Evolutionary conservation across 192 early-diverging fungal species (phyloP).

Genomic region (Coemansia sp.): DNA sequence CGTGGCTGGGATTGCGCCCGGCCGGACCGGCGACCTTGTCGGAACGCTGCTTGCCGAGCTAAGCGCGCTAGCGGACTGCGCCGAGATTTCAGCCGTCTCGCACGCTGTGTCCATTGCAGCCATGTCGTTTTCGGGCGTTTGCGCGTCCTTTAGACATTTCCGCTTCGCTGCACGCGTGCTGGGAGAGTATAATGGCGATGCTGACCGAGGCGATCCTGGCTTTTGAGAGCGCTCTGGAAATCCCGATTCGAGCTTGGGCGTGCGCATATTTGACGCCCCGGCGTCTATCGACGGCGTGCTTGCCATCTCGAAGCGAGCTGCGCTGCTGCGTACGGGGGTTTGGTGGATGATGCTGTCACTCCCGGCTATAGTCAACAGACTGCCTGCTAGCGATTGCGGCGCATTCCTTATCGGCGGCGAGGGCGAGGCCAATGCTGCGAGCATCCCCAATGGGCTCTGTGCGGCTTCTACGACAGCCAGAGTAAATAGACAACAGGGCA

Average conservation of each 20-base stretch:
- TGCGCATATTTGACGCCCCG: neutral
- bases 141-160: neutral
- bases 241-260: neutral
- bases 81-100: neutral
- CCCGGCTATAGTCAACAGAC: neutral
- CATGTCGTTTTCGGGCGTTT: neutral
- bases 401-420: constrained; percentile 11
- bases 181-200: constrained; percentile 39
- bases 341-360: neutral
- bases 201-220: constrained; percentile 14
- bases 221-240: neutral
- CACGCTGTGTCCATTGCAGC: neutral
- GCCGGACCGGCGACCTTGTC: constrained; percentile 1
- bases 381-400: neutral
- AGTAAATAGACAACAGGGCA: neutral
- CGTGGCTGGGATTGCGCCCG: constrained; percentile 36
- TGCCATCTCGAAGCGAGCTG: neutral
- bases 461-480: constrained; percentile 15
- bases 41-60: neutral
- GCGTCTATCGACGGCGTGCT: constrained; percentile 3
- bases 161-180: constrained; percentile 47
- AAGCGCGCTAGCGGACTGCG: neutral
- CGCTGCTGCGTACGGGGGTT: neutral
- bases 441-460: constrained; percentile 41
- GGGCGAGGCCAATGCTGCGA: constrained; percentile 49